phyloP scores from a whole-genome alignment of 169 alveolate genomes.

The Eimeria maxima region DNA sequence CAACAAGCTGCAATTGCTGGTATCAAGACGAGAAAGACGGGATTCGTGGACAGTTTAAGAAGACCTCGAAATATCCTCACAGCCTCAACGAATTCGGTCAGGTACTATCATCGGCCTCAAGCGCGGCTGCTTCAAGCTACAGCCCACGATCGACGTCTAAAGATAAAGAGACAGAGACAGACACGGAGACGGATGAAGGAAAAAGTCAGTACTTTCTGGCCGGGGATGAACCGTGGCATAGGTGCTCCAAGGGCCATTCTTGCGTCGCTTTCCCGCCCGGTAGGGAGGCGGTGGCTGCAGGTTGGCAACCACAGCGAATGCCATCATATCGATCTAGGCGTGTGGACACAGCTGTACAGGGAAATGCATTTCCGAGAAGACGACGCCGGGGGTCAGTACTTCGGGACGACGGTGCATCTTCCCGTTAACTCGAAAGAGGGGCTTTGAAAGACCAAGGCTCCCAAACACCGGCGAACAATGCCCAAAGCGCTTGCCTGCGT shows the following conservation, averaged over 20 bases:
- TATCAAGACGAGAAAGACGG: not conserved
- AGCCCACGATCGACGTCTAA: not conserved
- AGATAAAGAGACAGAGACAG: not conserved
- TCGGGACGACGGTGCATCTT: not conserved
- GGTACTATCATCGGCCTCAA: not conserved
- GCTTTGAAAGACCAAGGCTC: not conserved
- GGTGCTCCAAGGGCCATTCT: not conserved
- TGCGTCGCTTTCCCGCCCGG: not conserved
- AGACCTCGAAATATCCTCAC: not conserved
- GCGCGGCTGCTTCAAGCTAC: not conserved
- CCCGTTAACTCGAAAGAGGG: not conserved
- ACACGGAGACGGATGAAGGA: not conserved
- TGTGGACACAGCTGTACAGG: not conserved
- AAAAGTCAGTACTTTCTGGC: not conserved
- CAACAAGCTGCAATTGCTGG: not conserved
- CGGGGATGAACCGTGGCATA: not conserved
- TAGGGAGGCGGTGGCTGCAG: not conserved
- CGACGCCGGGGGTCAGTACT: constrained; percentile 15
- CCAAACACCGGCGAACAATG: not conserved
- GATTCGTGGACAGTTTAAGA: not conserved
- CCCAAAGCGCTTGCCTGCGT: not conserved
- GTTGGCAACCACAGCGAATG: not conserved
- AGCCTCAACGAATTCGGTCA: not conserved
- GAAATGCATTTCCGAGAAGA: constrained; percentile 16
- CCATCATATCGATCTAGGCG: not conserved